These are phyloP conservation scores for Crataegus laevigata DNA, from an alignment of 306 rosid species.

Conservation along the genomic window DNA sequence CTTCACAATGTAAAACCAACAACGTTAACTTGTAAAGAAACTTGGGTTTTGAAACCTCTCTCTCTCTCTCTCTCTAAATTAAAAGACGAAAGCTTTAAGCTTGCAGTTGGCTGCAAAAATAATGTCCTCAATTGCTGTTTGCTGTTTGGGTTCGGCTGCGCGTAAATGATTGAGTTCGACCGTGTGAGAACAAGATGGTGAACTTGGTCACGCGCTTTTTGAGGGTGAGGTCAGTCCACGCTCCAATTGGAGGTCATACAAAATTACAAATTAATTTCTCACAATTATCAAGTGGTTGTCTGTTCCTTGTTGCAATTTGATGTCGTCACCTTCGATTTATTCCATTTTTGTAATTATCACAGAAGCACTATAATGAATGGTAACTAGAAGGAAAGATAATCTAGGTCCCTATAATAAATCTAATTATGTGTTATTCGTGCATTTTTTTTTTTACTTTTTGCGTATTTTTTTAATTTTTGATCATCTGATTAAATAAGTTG, in stretches of 20 bases:
- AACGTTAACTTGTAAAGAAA: not conserved
- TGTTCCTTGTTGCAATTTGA: not conserved
- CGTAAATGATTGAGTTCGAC: constrained; percentile 1
- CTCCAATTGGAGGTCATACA: not conserved
- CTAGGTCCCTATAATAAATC: no score
- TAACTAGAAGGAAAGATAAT: no score
- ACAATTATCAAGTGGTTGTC: not conserved
- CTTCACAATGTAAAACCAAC: not conserved
- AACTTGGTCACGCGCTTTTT: not conserved
- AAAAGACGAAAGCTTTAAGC: not conserved
- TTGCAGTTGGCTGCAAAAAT: not conserved
- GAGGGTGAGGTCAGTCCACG: not conserved
- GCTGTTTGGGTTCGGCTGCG: constrained; percentile 1
- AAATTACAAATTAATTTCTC: not conserved
- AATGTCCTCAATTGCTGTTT: not conserved
- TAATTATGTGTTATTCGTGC: no score
- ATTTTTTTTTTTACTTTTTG: no score
- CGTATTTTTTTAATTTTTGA: rapidly evolving
- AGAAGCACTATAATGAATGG: no score
- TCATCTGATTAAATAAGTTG: no score
- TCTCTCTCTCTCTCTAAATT: no score
- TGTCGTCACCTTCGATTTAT: not conserved
- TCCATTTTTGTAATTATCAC: not conserved
- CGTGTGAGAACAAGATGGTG: not conserved
- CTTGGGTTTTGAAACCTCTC: not conserved